Conservation (phyloP, 1,284 basidiomycete genomes). For the Schizophyllum amplum region DNA sequence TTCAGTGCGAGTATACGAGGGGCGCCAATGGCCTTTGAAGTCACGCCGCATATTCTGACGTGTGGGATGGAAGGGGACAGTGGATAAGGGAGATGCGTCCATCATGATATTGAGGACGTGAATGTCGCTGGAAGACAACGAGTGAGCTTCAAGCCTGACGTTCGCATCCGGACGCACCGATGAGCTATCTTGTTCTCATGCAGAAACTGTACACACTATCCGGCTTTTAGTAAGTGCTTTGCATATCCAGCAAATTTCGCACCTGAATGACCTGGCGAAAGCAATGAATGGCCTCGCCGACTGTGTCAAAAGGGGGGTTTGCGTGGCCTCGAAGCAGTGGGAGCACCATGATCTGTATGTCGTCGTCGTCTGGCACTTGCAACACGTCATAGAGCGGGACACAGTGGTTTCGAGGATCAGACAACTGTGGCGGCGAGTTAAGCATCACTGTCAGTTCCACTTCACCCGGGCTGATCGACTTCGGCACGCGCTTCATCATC, state of each 20-base stretch:
- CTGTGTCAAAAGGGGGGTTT: slow-evolving; percentile 20
- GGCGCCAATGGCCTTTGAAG: slow-evolving; percentile 2
- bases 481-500: slow-evolving; percentile 2
- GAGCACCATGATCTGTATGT: slow-evolving; percentile 21
- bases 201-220: slow-evolving; percentile 4
- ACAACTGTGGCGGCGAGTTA: slow-evolving; percentile 3
- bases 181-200: background rate
- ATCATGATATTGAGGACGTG: slow-evolving; percentile 2
- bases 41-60: background rate
- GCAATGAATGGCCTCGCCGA: slow-evolving; percentile 26
- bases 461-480: slow-evolving; percentile 9
- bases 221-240: no score
- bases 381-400: slow-evolving; percentile 16
- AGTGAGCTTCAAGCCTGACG: background rate
- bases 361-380: slow-evolving; percentile 12
- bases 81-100: slow-evolving; percentile 6
- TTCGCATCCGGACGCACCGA: background rate
- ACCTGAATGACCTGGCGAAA: slow-evolving; percentile 30
- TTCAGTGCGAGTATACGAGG: slow-evolving; percentile 9
- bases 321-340: slow-evolving; percentile 20
- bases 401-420: slow-evolving; percentile 17
- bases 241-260: no score
- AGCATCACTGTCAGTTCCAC: slow-evolving; percentile 12
- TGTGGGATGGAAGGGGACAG: slow-evolving; percentile 9
- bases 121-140: background rate